These are phyloP conservation scores for Cicer yamashitae DNA, from an alignment of 306 rosid genomes.

Conservation along the genomic window DNA sequence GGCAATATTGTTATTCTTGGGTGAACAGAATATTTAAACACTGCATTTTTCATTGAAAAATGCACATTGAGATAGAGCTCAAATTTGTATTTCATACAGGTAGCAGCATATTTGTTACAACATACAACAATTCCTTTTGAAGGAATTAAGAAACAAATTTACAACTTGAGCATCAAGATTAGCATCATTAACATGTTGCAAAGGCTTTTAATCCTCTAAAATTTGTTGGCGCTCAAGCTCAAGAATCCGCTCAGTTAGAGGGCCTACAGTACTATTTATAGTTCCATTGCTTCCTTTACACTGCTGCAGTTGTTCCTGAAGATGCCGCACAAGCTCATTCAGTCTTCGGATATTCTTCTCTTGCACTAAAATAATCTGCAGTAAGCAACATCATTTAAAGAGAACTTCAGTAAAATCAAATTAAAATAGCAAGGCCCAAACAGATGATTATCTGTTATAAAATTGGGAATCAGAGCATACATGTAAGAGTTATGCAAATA, in stretches of 20 bases:
- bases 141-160: slow-evolving; percentile 35
- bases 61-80: slow-evolving; percentile 31
- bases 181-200: slow-evolving; percentile 25
- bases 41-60: slow-evolving; percentile 28
- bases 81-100: slow-evolving; percentile 38
- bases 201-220: slow-evolving; percentile 57
- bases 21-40: slow-evolving; percentile 22
- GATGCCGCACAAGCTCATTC: slow-evolving; percentile 73
- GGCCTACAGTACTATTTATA: slow-evolving; percentile 52
- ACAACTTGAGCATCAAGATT: slow-evolving; percentile 35
- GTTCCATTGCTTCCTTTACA: slow-evolving; percentile 64
- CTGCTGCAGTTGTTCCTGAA: slow-evolving; percentile 66
- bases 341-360: slow-evolving; percentile 77
- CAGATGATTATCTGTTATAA: not conserved
- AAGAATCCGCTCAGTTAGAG: slow-evolving; percentile 56
- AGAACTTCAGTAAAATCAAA: slow-evolving; percentile 13
- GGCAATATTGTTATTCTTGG: not conserved
- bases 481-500: not conserved
- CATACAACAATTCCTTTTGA: slow-evolving; percentile 16
- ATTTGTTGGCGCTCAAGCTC: slow-evolving; percentile 67
- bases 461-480: slow-evolving; percentile 4
- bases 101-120: slow-evolving; percentile 38
- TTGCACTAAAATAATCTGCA: slow-evolving; percentile 74
- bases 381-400: slow-evolving; percentile 38
- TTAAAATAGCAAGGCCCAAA: slow-evolving; percentile 10